phyloP scores from a whole-genome alignment of 2,329 filamentous ascomycete species.

The Hypoxylon sp. region DNA sequence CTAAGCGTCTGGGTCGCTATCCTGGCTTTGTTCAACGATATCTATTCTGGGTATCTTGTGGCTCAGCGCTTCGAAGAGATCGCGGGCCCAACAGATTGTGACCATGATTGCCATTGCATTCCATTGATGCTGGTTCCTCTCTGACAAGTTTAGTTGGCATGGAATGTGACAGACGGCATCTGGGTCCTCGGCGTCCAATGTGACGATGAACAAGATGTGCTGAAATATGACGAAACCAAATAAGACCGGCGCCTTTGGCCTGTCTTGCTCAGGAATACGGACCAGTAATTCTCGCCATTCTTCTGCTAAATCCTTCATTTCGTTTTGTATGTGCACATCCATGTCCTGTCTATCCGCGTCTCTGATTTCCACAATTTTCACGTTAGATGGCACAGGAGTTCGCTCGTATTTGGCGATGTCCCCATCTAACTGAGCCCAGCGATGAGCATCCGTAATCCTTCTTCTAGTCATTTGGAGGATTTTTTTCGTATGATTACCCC shows the following conservation, averaged over 20 bases:
- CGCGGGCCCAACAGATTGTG: conserved; percentile 55
- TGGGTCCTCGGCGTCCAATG: conserved; percentile 51
- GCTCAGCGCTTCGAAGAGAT: conserved; percentile 44
- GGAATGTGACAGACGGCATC: conserved; percentile 48
- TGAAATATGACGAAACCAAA: conserved; percentile 54
- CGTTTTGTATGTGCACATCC: conserved; percentile 40
- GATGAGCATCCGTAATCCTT: conserved; percentile 44
- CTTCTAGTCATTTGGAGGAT: conserved; percentile 46
- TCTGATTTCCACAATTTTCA: conserved; percentile 46
- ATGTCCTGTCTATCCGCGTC: conserved; percentile 42
- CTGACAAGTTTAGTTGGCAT: conserved; percentile 52
- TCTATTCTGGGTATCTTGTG: conserved; percentile 26
- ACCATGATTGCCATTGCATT: conserved; percentile 55
- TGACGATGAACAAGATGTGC: conserved; percentile 53
- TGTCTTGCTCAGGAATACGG: conserved; percentile 17
- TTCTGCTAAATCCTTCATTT: conserved; percentile 44
- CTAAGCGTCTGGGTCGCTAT: conserved; percentile 50
- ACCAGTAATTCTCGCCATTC: conserved; percentile 44
- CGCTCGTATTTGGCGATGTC: conserved; percentile 40
- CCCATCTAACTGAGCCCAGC: conserved; percentile 52
- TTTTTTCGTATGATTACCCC: conserved; percentile 28
- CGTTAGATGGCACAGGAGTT: conserved; percentile 44
- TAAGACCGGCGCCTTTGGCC: conserved; percentile 48
- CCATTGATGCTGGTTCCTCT: conserved; percentile 54
- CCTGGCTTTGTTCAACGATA: conserved; percentile 14